Percentiles rank a stretch among this genome's conserved stretches.
These are phyloP conservation scores for Gracilaria vermiculophylla DNA, from an alignment of 23 red algal genomes.

Conservation along the genomic window DNA sequence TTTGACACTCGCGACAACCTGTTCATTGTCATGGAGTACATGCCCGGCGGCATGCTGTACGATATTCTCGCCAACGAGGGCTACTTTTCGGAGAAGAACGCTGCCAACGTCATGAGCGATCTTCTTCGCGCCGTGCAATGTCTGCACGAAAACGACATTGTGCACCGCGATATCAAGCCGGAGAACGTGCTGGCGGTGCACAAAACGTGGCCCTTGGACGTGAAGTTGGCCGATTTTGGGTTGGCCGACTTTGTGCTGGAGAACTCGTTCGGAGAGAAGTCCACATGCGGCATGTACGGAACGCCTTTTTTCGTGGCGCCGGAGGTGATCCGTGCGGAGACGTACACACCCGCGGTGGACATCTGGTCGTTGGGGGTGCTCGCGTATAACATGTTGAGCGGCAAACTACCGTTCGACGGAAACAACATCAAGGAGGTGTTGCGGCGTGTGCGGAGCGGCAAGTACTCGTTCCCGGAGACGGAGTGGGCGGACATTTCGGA, in stretches of 20 bases:
- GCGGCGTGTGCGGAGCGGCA: conserved; percentile 61
- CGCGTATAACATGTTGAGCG: conserved; percentile 93
- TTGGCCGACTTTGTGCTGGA: conserved; percentile 87
- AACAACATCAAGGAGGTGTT: conserved; percentile 85
- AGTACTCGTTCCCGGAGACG: conserved; percentile 72
- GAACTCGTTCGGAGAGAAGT: conserved; percentile 81
- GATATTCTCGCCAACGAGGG: conserved; percentile 72
- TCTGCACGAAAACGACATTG: conserved; percentile 84
- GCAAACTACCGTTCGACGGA: conserved; percentile 94
- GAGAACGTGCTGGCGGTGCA: conserved; percentile 83
- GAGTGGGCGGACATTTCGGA: conserved; percentile 90
- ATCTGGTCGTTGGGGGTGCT: conserved; percentile 96
- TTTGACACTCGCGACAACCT: conserved; percentile 90
- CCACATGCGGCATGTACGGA: conserved; percentile 83
- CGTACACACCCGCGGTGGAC: conserved; percentile 87
- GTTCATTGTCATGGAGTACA: conserved; percentile 93
- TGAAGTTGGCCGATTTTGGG: conserved; percentile 98
- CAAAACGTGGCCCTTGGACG: conserved; percentile 72
- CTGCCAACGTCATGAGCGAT: conserved; percentile 69
- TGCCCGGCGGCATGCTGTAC: conserved; percentile 86
- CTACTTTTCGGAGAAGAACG: conserved; percentile 71
- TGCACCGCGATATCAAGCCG: conserved; percentile 92
- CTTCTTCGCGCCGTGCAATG: conserved; percentile 72
- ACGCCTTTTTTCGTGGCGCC: conserved; percentile 97
- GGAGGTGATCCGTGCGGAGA: conserved; percentile 82